Conservation (phyloP, 1,284 basidiomycete species). For the Acaromyces ingoldii region DNA sequence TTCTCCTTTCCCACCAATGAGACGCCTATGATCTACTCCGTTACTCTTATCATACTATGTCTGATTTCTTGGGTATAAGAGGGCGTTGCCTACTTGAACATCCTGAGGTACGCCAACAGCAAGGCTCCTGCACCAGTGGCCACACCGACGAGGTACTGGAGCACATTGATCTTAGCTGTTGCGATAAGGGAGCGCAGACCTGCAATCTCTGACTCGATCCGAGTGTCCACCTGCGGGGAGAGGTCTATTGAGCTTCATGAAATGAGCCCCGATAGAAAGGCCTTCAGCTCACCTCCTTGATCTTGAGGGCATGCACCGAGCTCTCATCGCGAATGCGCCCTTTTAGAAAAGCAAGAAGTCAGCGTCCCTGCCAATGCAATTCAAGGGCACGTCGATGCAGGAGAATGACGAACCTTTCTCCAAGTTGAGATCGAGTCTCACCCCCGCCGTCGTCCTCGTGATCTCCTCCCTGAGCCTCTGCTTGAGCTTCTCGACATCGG, state of each 20-base stretch:
- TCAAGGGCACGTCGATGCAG: no score
- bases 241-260: neutral
- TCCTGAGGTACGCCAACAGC: constrained; percentile 63
- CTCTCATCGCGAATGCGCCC: constrained; percentile 88
- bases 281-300: constrained; percentile 69
- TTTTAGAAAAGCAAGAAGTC: no score
- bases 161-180: constrained; percentile 68
- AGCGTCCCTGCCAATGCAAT: no score
- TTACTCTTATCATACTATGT: no score
- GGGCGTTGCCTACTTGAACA: constrained; percentile 4
- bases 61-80: no score
- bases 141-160: constrained; percentile 51
- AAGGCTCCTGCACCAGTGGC: constrained; percentile 82
- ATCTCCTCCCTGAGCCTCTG: constrained; percentile 78
- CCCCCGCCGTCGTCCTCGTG: constrained; percentile 85
- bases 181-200: constrained; percentile 83
- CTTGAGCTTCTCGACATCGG: constrained; percentile 93
- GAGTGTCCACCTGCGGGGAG: constrained; percentile 64
- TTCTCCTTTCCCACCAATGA: no score
- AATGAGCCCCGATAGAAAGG: neutral
- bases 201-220: constrained; percentile 95
- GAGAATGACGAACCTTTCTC: constrained; percentile 66
- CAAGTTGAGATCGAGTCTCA: constrained; percentile 87
- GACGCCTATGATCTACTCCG: no score
- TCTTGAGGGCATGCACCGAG: constrained; percentile 87